Conservation (phyloP, 2,329 filamentous ascomycete genomes). For the Pestalotiopsis sp. region DNA sequence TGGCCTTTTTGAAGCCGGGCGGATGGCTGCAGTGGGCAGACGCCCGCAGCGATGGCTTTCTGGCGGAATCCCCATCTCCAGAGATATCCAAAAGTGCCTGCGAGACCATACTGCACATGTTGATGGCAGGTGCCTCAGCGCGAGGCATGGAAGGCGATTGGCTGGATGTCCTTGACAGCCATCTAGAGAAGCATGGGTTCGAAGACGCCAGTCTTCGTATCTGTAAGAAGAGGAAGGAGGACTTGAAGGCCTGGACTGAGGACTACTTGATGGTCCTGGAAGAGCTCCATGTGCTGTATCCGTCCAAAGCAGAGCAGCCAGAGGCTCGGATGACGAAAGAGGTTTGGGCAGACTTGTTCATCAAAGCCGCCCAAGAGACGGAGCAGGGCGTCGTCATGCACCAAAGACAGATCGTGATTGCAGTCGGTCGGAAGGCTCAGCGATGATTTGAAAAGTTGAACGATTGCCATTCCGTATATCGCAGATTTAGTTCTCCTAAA, state of each 20-base stretch:
- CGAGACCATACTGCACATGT: slow-evolving; percentile 18
- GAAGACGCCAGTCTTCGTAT: slow-evolving; percentile 9
- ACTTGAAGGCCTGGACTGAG: slow-evolving; percentile 29
- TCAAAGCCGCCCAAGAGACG: slow-evolving; percentile 23
- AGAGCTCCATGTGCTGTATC: slow-evolving; percentile 22
- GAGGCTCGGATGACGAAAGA: slow-evolving; percentile 23
- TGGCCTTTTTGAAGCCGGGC: slow-evolving; percentile 25
- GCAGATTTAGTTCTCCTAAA: too few relatives aligned
- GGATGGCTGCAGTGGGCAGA: slow-evolving; percentile 29
- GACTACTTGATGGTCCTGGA: slow-evolving; percentile 29
- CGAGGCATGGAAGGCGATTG: slow-evolving; percentile 15
- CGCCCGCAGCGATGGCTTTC: slow-evolving; percentile 14
- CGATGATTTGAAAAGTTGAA: neutral
- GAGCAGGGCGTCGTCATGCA: slow-evolving; percentile 25
- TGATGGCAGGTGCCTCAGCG: slow-evolving; percentile 12
- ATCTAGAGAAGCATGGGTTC: slow-evolving; percentile 18
- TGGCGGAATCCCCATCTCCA: slow-evolving; percentile 14
- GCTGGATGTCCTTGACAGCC: slow-evolving; percentile 15
- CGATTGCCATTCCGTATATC: too few relatives aligned
- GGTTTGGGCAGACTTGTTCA: slow-evolving; percentile 21
- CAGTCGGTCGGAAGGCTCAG: neutral
- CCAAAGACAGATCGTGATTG: neutral
- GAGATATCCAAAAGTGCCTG: slow-evolving; percentile 13
- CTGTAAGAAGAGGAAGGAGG: slow-evolving; percentile 14
- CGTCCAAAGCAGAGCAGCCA: slow-evolving; percentile 17